A percentile compares a stretch with the other conserved stretches of the same genome.
These are phyloP conservation scores for Flaveria floridana DNA, from an alignment of 140 eudicot species.

Conservation along the genomic window DNA sequence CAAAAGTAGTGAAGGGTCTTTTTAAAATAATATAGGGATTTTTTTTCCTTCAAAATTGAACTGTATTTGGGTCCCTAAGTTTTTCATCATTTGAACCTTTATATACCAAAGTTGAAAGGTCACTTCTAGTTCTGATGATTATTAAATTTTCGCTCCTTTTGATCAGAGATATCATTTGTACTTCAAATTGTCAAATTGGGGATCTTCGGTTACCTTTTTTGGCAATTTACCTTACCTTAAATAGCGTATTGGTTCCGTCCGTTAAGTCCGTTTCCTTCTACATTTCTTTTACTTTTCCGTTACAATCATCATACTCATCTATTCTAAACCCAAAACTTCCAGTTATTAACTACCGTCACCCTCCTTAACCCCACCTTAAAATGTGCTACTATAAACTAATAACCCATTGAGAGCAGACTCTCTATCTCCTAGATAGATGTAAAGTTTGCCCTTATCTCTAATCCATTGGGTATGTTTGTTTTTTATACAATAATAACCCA, in stretches of 20 bases:
- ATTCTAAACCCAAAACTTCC: no score
- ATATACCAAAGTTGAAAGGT: neutral
- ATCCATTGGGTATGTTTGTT: no score
- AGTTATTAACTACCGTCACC: no score
- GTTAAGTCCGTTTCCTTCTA: no score
- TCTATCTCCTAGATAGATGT: no score
- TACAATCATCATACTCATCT: no score
- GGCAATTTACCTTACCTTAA: neutral
- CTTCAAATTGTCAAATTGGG: neutral
- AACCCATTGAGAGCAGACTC: neutral
- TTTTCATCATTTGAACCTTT: neutral
- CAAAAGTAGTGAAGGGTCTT: neutral
- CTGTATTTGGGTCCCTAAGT: neutral
- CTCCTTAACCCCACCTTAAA: neutral
- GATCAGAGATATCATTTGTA: neutral
- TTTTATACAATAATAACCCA: no score
- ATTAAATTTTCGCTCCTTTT: neutral
- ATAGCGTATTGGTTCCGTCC: no score
- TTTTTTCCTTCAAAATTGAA: neutral
- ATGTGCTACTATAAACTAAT: neutral
- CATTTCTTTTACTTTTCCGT: no score
- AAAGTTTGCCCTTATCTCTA: no score
- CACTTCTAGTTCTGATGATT: neutral
- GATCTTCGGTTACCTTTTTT: neutral
- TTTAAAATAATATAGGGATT: neutral